Conservation (phyloP, 2,329 filamentous ascomycete genomes). For the Penicillium sp. region DNA sequence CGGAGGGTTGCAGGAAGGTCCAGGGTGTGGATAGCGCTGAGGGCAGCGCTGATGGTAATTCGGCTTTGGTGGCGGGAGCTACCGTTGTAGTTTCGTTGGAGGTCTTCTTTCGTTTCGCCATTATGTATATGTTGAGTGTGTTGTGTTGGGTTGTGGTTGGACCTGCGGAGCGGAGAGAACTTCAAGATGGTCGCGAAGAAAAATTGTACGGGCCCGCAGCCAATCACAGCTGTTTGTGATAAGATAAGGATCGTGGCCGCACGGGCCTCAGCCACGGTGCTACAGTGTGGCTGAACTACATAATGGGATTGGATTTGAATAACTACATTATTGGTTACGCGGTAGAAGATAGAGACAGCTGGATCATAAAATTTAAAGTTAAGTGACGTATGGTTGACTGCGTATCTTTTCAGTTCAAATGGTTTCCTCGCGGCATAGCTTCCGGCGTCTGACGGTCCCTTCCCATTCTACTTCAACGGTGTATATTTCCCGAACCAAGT, state of each 20-base stretch:
- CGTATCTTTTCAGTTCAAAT: too few relatives aligned
- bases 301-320: too few relatives aligned
- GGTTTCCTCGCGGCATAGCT: too few relatives aligned
- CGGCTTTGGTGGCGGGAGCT: not conserved
- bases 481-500: constrained; percentile 20
- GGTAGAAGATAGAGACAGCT: too few relatives aligned
- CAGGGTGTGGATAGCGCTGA: constrained; percentile 66
- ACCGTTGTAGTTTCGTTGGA: not conserved
- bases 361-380: too few relatives aligned
- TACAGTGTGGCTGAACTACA: too few relatives aligned
- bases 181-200: constrained; percentile 16
- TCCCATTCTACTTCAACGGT: too few relatives aligned
- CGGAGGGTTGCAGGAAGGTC: constrained; percentile 74
- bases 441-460: too few relatives aligned
- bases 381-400: too few relatives aligned
- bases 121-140: not conserved
- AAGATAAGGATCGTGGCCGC: constrained; percentile 24
- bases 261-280: too few relatives aligned
- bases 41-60: constrained; percentile 17
- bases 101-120: constrained; percentile 21
- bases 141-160: not conserved
- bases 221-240: constrained; percentile 14
- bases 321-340: too few relatives aligned
- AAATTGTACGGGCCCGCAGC: constrained; percentile 23
- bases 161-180: constrained; percentile 5